A percentile compares a stretch with the other conserved stretches of the same genome.
These are phyloP conservation scores for Nakazawaea ambrosiae DNA, from an alignment of 805 yeast species.

Conservation along the genomic window DNA sequence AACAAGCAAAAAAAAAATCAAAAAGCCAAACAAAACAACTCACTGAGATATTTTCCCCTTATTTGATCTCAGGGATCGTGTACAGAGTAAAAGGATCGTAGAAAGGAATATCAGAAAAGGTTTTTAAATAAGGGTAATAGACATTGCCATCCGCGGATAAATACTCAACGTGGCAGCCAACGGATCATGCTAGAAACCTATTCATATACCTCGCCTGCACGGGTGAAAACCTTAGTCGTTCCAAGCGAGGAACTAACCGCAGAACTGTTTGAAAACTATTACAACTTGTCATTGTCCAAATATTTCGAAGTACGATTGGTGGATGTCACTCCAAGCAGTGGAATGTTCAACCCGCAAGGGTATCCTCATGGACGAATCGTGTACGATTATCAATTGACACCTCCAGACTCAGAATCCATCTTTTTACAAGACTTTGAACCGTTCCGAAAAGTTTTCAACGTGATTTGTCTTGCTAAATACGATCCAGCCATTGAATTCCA, in stretches of 20 bases:
- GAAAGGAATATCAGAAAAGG: no score
- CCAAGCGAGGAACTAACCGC: conserved; percentile 51
- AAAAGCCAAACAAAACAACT: no score
- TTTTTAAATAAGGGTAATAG: no score
- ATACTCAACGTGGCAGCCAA: no score
- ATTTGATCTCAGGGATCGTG: no score
- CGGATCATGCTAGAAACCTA: conserved; percentile 31
- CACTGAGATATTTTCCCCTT: no score
- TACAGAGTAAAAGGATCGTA: no score
- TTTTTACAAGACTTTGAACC: conserved; percentile 88
- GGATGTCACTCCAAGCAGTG: conserved; percentile 64
- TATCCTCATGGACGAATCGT: conserved; percentile 73
- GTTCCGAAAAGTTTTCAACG: conserved; percentile 67
- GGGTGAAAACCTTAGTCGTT: conserved; percentile 58
- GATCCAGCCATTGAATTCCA: conserved; percentile 17
- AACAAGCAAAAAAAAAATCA: no score
- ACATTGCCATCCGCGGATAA: no score
- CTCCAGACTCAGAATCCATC: conserved; percentile 48
- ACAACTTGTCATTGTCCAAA: conserved; percentile 31
- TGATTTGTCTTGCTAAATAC: conserved; percentile 37
- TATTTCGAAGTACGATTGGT: conserved; percentile 62
- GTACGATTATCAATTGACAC: conserved; percentile 43
- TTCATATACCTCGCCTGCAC: conserved; percentile 56
- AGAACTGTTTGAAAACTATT: conserved; percentile 34
- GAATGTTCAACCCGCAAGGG: conserved; percentile 75